Evolutionary conservation across 164 flowering plant genomes (phyloP).

Genomic region (Chloranthus sessilifolius): DNA sequence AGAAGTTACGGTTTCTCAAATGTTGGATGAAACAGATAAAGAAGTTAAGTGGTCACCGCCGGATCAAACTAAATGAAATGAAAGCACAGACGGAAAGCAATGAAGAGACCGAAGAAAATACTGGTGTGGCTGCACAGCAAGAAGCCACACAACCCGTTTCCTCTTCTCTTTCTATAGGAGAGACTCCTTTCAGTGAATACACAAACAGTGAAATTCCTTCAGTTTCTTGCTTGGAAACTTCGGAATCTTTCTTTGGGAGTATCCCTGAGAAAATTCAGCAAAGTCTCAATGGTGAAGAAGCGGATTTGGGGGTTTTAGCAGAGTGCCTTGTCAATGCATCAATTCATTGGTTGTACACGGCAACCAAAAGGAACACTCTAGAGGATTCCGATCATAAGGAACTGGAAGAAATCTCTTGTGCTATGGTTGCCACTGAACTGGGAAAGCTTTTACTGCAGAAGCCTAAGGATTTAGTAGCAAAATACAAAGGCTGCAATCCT

Average conservation of each 20-base stretch:
- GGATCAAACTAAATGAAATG: conserved; percentile 6
- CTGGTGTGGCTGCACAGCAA: conserved; percentile 17
- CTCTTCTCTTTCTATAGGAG: conserved; percentile 34
- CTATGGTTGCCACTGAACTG: conserved; percentile 34
- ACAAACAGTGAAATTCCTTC: conserved; percentile 27
- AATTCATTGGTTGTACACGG: conserved; percentile 40
- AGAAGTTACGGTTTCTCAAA: conserved; percentile 72
- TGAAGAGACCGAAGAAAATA: conserved; percentile 25
- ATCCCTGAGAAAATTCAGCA: conserved; percentile 52
- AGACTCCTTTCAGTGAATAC: conserved; percentile 22
- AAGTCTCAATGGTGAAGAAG: conserved; percentile 52
- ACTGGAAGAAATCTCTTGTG: conserved; percentile 19
- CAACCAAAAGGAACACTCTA: conserved; percentile 19
- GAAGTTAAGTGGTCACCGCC: conserved; percentile 15
- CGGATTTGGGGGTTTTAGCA: conserved; percentile 71
- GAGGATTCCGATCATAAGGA: conserved; percentile 19
- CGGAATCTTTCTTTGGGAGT: conserved; percentile 46
- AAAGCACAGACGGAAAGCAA: conserved; percentile 13
- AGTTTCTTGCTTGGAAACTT: conserved; percentile 31
- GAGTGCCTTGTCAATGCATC: conserved; percentile 61
- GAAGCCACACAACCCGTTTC: conserved; percentile 37
- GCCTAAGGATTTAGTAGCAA: conserved; percentile 58
- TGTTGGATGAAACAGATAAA: conserved; percentile 87
- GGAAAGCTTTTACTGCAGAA: conserved; percentile 44
- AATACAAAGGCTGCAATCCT: conserved; percentile 26